Percentiles rank a stretch among this genome's conserved stretches.
Conservation (phyloP, 805 yeast genomes). For the Ogataea henricii region DNA sequence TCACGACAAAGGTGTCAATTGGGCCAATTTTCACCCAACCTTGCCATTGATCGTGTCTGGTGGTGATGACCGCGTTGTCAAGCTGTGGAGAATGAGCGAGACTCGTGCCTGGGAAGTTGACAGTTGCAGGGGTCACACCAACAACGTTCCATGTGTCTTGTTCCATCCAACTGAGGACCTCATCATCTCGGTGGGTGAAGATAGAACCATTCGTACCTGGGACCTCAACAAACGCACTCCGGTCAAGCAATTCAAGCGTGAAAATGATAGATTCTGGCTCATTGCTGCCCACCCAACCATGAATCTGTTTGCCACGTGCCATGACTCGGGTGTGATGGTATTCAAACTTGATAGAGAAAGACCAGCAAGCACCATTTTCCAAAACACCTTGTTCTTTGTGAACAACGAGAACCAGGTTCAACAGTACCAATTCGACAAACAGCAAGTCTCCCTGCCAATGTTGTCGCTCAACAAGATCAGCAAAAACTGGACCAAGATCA, state of each 20-base stretch:
- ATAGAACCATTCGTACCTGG: constrained; percentile 95
- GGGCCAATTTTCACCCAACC: constrained; percentile 98
- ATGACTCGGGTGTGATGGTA: constrained; percentile 96
- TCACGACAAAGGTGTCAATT: constrained; percentile 97
- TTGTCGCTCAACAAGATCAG: constrained; percentile 84
- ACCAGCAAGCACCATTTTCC: constrained; percentile 79
- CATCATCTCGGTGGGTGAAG: constrained; percentile 92
- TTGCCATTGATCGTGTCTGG: constrained; percentile 92
- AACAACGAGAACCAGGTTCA: constrained; percentile 87
- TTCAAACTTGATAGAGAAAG: constrained; percentile 97
- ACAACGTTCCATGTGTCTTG: constrained; percentile 82
- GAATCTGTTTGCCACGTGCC: constrained; percentile 94
- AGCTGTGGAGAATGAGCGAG: constrained; percentile 97
- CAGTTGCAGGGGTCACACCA: constrained; percentile 96
- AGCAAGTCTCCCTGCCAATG: constrained; percentile 72
- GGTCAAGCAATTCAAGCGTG: constrained; percentile 91
- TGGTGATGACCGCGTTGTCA: constrained; percentile 93
- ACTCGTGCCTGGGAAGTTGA: constrained; percentile 99
- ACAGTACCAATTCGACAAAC: constrained; percentile 65
- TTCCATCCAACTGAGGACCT: constrained; percentile 95
- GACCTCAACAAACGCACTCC: constrained; percentile 92
- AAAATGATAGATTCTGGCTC: constrained; percentile 92
- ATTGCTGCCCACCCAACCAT: constrained; percentile 85
- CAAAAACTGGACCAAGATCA: constrained; percentile 80
- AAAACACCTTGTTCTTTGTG: constrained; percentile 72